A percentile compares a stretch with the other conserved stretches of the same genome.
phyloP scores from a whole-genome alignment of 1,284 basidiomycete species.

The Garcileccinum viscosum region DNA sequence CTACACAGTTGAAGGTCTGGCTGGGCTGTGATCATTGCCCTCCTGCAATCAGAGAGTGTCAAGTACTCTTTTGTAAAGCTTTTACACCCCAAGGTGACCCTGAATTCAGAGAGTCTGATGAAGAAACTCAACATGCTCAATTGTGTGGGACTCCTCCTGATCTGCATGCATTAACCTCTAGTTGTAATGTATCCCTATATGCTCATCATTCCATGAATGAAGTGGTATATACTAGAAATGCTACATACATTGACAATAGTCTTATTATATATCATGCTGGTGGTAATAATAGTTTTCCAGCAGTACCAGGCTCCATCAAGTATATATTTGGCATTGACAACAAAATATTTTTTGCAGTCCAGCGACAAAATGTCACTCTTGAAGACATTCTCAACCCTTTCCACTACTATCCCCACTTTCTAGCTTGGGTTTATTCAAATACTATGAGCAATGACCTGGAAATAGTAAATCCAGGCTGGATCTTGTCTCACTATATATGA shows the following conservation, averaged over 20 bases:
- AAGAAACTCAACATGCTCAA: background rate
- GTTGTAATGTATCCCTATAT: background rate
- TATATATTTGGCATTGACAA: constrained; percentile 11
- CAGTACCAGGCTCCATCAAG: constrained; percentile 10
- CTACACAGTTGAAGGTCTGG: constrained; percentile 8
- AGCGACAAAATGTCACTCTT: background rate
- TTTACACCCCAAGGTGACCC: background rate
- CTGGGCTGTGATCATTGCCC: constrained; percentile 1
- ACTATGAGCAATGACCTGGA: background rate
- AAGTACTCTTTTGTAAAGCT: constrained; percentile 6
- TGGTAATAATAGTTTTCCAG: background rate
- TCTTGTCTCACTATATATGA: background rate
- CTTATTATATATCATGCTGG: constrained; percentile 7
- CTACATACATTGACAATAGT: constrained; percentile 9
- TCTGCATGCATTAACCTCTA: background rate
- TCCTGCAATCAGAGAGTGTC: constrained; percentile 7
- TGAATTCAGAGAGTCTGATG: background rate
- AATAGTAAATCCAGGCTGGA: background rate
- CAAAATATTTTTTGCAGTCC: constrained; percentile 9
- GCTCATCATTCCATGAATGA: background rate
- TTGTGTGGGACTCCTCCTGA: background rate
- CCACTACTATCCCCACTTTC: background rate
- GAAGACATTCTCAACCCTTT: background rate
- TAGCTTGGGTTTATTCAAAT: background rate
- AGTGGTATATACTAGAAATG: constrained; percentile 3